Conservation (phyloP, 1,284 basidiomycete genomes). For the Paramarasmius palmivorus region DNA sequence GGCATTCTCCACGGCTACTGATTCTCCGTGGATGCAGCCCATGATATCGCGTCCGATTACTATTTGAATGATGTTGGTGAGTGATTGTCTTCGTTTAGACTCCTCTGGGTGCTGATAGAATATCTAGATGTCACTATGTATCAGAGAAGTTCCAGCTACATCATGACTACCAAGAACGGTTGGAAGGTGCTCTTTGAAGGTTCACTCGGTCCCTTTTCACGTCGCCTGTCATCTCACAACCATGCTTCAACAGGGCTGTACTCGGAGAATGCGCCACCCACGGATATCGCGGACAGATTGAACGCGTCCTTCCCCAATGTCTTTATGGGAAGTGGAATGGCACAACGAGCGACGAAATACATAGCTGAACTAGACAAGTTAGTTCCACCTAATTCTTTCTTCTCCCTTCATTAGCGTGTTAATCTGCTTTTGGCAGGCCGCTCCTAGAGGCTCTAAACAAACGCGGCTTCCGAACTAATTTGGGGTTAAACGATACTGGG, state of each 20-base stretch:
- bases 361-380: slow-evolving; percentile 14
- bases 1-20: not conserved
- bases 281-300: slow-evolving; percentile 49
- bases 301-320: slow-evolving; percentile 46
- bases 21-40: slow-evolving; percentile 14
- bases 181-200: slow-evolving; percentile 38
- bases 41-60: slow-evolving; percentile 29
- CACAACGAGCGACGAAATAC: slow-evolving; percentile 20
- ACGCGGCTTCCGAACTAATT: slow-evolving; percentile 28
- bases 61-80: slow-evolving; percentile 23
- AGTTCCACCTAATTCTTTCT: too few relatives aligned
- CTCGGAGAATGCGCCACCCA: slow-evolving; percentile 39
- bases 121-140: slow-evolving; percentile 56
- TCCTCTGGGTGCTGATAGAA: not conserved
- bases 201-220: not conserved
- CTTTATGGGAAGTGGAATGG: slow-evolving; percentile 23
- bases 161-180: slow-evolving; percentile 52
- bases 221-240: not conserved
- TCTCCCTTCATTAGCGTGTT: not conserved
- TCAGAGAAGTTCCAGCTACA: slow-evolving; percentile 62
- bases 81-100: not conserved
- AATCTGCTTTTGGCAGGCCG: slow-evolving; percentile 23
- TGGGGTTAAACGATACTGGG: slow-evolving; percentile 30
- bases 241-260: slow-evolving; percentile 28
- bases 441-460: slow-evolving; percentile 28